Base-by-base conservation (phyloP, 2,329 filamentous ascomycete genomes). In the Colletotrichum liaoningense region DNA sequence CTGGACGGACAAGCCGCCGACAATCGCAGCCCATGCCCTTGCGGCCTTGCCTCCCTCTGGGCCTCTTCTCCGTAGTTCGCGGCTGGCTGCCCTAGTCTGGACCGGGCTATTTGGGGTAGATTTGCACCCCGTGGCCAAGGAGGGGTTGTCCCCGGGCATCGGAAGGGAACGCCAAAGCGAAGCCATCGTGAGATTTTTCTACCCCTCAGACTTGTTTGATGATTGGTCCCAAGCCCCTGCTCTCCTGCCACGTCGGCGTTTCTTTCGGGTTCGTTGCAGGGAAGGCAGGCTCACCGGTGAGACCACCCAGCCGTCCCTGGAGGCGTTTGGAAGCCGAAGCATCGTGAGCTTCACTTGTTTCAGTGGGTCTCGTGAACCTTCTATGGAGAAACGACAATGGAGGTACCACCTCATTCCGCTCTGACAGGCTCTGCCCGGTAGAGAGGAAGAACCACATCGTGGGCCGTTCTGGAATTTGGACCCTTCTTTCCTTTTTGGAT, bases 171-270 rank as follows among this genome's bases (percentile, higher is more conserved):
- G 70, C 60, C 64, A 73, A 70, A 66, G 60, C 67, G 71, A 73
- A 73, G 71, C 60, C 56, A 73, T 73, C 71, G 71, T 73, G 71
- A 73, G 67, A 70, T 66, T 73, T 54, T 22, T 35, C 56, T 26
- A n/a, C 8, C 63, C 26, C 59, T 19, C 38, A 35, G 24, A 26
- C 19, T 55, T 59, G 28, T 28, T 35, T 49, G 42, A 22, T 35
- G 33, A 49, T 57, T 59, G 55, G 54, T 62, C 60, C 55, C 54
- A 49, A 55, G 55, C 22, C 62, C 55, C 42, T 35, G 55, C 24
- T 24, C 26, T 52, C 19, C 56, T 66, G 71, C 71, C 71, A 73
- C 71, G 71, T 73, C 60, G 67, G 56, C 46, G 46, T 70, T 42
- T 33, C 55, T 70, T 64, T 56, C 57, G 66, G 70, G 59, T 56